These are phyloP conservation scores for Mucor sp. DNA, from an alignment of 371 early-diverging fungal species.

Conservation along the genomic window DNA sequence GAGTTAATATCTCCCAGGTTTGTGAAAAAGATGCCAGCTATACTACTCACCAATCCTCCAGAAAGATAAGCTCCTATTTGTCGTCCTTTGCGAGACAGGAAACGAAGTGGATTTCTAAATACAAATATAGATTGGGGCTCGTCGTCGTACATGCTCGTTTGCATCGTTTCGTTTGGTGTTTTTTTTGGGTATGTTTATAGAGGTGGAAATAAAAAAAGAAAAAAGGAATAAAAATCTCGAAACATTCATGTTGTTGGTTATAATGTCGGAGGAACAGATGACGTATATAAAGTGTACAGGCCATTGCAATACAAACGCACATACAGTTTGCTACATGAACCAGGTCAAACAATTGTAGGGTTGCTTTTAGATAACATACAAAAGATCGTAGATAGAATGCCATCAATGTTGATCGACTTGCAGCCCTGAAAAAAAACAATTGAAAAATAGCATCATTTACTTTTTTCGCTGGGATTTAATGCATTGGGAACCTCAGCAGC, in stretches of 20 bases:
- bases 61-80: conserved; percentile 55
- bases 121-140: conserved; percentile 49
- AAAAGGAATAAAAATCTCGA: not conserved
- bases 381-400: no score
- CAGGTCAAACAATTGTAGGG: no score
- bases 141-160: conserved; percentile 34
- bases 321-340: not conserved
- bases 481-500: no score
- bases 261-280: conserved; percentile 1
- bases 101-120: conserved; percentile 42
- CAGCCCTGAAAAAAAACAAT: no score
- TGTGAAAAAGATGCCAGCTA: not conserved
- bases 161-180: conserved; percentile 4
- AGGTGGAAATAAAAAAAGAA: conserved; percentile 22
- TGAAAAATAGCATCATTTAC: no score
- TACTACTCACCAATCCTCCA: conserved; percentile 52
- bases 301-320: not conserved
- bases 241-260: not conserved
- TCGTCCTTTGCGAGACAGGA: conserved; percentile 54
- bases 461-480: no score
- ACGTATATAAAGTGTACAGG: not conserved
- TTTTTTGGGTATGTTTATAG: not conserved
- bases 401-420: no score
- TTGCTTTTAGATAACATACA: no score
- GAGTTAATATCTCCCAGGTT: no score